Evolutionary conservation across 257 asterid species (phyloP).

Genomic region (Solanum arcanum): DNA sequence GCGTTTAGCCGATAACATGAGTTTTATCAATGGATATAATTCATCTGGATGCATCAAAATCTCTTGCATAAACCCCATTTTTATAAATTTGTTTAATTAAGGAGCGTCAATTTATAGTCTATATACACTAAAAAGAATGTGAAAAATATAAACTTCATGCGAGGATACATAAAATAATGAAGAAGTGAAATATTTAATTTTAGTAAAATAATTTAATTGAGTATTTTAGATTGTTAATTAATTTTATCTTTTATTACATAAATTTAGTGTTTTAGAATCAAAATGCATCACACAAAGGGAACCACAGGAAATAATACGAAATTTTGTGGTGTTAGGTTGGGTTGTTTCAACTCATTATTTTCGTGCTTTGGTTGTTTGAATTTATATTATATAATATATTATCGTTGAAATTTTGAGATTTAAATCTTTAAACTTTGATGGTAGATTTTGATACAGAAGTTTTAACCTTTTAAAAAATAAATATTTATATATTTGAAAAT

Average conservation of each 20-base stretch:
- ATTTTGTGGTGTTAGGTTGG: background rate
- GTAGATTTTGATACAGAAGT: too few relatives aligned
- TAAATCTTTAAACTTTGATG: too few relatives aligned
- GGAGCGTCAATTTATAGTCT: background rate
- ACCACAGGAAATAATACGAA: background rate
- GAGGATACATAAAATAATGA: background rate
- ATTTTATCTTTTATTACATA: too few relatives aligned
- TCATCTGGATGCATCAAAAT: conserved; percentile 78
- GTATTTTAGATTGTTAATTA: background rate
- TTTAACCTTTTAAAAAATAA: too few relatives aligned
- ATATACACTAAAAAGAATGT: background rate
- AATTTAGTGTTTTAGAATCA: too few relatives aligned
- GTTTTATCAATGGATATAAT: conserved; percentile 68
- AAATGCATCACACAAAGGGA: background rate
- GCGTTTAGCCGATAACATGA: conserved; percentile 40
- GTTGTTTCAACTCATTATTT: background rate
- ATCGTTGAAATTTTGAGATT: background rate
- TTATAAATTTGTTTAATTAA: too few relatives aligned
- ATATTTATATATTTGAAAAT: too few relatives aligned
- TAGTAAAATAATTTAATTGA: too few relatives aligned
- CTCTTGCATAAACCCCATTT: conserved; percentile 22
- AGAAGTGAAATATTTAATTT: too few relatives aligned
- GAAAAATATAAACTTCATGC: background rate
- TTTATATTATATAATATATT: too few relatives aligned
- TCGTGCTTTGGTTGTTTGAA: background rate